phyloP scores from a whole-genome alignment of 345 rosid genomes.

The Hypericum perforatum region DNA sequence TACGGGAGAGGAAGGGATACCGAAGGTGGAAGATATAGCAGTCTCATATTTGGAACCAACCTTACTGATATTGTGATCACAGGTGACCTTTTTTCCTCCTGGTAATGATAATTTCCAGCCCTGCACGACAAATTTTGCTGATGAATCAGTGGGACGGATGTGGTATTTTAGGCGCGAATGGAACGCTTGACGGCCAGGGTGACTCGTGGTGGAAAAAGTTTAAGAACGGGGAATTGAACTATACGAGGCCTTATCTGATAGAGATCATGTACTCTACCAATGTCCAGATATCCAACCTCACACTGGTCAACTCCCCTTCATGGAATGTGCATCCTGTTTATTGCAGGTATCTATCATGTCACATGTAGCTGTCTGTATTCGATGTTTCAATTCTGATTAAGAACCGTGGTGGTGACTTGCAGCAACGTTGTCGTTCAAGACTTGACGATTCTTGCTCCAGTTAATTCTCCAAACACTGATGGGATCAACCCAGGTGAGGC shows the following conservation, averaged over 20 bases:
- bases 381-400: not conserved
- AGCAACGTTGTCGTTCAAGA: constrained; percentile 21
- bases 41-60: constrained; percentile 40
- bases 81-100: constrained; percentile 10
- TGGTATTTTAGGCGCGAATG: constrained; percentile 28
- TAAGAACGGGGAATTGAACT: constrained; percentile 16
- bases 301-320: constrained; percentile 34
- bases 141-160: not conserved
- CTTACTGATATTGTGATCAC: constrained; percentile 37
- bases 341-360: constrained; percentile 17
- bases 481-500: constrained; percentile 25
- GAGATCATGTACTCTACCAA: constrained; percentile 29
- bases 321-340: constrained; percentile 45
- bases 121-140: not conserved
- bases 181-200: constrained; percentile 43
- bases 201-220: constrained; percentile 35
- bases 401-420: not conserved
- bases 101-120: not conserved
- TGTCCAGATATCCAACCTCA: constrained; percentile 33
- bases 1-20: constrained; percentile 43
- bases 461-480: constrained; percentile 23
- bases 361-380: no score
- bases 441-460: constrained; percentile 24
- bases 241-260: constrained; percentile 39
- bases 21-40: constrained; percentile 31